These are phyloP conservation scores for Candolleomyces efflorescens DNA, from an alignment of 768 basidiomycete genomes.

Conservation along the genomic window DNA sequence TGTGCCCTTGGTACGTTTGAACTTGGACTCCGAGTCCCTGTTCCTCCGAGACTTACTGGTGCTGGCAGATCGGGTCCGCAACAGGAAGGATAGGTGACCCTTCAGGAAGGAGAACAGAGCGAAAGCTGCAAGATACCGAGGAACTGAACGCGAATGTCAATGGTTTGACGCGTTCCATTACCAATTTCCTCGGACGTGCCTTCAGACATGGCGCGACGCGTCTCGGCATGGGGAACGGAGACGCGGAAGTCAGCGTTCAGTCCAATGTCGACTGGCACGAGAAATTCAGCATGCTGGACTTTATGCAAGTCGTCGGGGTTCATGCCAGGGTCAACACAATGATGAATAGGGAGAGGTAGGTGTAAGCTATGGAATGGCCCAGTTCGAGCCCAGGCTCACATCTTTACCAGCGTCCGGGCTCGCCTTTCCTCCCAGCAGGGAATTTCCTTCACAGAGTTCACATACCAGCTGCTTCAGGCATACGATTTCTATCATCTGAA, in stretches of 20 bases:
- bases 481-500: constrained; percentile 88
- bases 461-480: constrained; percentile 95
- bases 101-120: constrained; percentile 81
- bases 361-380: no score
- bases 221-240: constrained; percentile 17
- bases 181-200: constrained; percentile 71
- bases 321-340: constrained; percentile 83
- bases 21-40: background rate
- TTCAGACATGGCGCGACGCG: constrained; percentile 49
- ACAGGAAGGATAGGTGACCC: constrained; percentile 98
- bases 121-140: constrained; percentile 57
- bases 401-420: constrained; percentile 62
- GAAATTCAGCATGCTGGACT: constrained; percentile 71
- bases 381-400: background rate
- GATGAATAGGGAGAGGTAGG: constrained; percentile 84
- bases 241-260: constrained; percentile 21
- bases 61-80: constrained; percentile 83
- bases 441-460: constrained; percentile 98
- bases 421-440: constrained; percentile 78
- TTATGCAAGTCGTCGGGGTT: constrained; percentile 77
- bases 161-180: constrained; percentile 58
- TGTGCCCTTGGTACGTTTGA: constrained; percentile 71
- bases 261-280: constrained; percentile 75
- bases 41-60: background rate
- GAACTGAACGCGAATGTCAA: constrained; percentile 64